Conservation (phyloP, 2,329 filamentous ascomycete genomes). For the Penicillium aurantiogriseum region DNA sequence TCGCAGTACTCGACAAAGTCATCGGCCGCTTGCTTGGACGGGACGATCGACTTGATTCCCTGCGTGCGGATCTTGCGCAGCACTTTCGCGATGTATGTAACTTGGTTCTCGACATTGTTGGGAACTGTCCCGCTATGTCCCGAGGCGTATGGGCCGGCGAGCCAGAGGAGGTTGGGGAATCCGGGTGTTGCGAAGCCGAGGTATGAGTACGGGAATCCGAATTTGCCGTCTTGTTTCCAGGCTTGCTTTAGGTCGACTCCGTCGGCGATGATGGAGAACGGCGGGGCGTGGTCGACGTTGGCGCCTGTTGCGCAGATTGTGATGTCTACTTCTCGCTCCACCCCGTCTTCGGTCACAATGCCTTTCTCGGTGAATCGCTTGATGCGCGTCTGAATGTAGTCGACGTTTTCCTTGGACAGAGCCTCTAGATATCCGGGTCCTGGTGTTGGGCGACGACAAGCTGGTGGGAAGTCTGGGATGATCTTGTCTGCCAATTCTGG, state of each 20-base stretch:
- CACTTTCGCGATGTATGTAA: constrained; percentile 65
- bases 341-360: constrained; percentile 60
- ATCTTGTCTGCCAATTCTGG: constrained; percentile 57
- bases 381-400: constrained; percentile 59
- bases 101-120: constrained; percentile 64
- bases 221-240: constrained; percentile 57
- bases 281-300: constrained; percentile 58
- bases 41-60: constrained; percentile 62
- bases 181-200: constrained; percentile 62
- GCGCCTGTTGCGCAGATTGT: constrained; percentile 69
- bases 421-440: constrained; percentile 68
- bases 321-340: constrained; percentile 58
- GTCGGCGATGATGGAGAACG: constrained; percentile 59
- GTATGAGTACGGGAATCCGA: constrained; percentile 67
- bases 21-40: constrained; percentile 59
- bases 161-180: constrained; percentile 66
- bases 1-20: constrained; percentile 51
- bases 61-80: constrained; percentile 66
- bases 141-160: constrained; percentile 60
- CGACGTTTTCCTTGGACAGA: constrained; percentile 60
- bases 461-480: constrained; percentile 64
- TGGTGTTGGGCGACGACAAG: constrained; percentile 63
- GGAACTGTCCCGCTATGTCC: constrained; percentile 66
- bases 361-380: constrained; percentile 58
- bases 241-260: constrained; percentile 54